Base-by-base conservation (phyloP, 768 basidiomycete species). In the Mrakia frigida region DNA sequence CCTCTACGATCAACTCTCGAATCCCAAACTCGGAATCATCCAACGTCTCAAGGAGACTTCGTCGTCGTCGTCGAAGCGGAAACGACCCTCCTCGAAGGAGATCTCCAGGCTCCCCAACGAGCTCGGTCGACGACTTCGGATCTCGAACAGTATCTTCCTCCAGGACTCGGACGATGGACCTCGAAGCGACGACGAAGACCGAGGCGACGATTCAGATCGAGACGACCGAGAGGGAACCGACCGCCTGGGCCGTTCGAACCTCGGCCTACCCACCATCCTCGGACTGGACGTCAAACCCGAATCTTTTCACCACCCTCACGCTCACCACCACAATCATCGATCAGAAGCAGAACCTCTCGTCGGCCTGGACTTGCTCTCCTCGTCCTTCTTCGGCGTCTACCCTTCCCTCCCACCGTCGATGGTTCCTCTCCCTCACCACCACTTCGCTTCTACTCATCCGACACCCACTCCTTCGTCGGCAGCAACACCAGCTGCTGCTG, bases 401-500 rank as follows among this genome's bases (percentile, higher is more conserved):
- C 65, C 65, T 25, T 7, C 35, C 6, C 65, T 37, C 9, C 65
- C 35, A 23, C 65, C 65, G 2, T n/a, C 37, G 3, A 39, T 25
- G 3, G 25, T 67, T 21, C 65, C 65, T 10, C 65, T 67, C 13
- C 65, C 65, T 13, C 65, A 67, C 11, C 35, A 35, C 14, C 37
- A 67, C 65, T 41, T 37, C 39, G 35, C 37, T 18, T 39, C 65
- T 5, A 37, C 3, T 31, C 61, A 63, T 16, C 65, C 76, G 25
- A 63, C 72, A 9, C 76, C 73, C 35, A 69, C 70, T 31, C 53
- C 73, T 13, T 85, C 85, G 18, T 85, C 87, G 13, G 85, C 86
- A 65, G 84, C 84, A 78, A 84, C 86, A 5, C 83, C 85, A 0
- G 81, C 84, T 23, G 82, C 85, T 21, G 81, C 86, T 43, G 83